Evolutionary conservation across 495 filamentous ascomycete genomes (phyloP), one percentile per base, ranked within the genome.

Genomic region (Coniosporium apollinis): DNA sequence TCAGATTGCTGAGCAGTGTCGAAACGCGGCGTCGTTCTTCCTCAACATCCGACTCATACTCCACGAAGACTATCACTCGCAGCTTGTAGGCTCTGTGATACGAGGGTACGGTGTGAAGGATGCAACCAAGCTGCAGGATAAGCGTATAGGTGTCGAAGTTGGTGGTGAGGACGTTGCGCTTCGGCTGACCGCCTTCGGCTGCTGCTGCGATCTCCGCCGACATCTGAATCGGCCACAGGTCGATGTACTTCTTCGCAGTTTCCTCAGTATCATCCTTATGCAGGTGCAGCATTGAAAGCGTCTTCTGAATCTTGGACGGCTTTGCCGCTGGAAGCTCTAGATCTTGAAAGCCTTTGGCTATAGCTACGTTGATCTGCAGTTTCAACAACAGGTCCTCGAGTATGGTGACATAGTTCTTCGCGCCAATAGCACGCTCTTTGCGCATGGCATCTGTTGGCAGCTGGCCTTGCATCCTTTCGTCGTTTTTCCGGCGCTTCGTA

Each of bases 71-170:
- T 1, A 72, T 61, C 3, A 91, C 80, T 25, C 83, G 75, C 14
- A 87, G 56, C 39, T 63, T 67, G 48, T 80, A 87, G 2, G 64
- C 64, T 45, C 72, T 79, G 47, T 82, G 85, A 82, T 82, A 91
- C 1, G 74, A 70, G 5, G 78, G 79, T 2, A 89, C 82, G 4
- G 79, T 89, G 41, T 78, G 72, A 2, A 92, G 58, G 35, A 92
- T 92, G 29, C 76, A 85, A 1, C 83, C 83, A 17, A 91, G 61
- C 47, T 92, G 83, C 10, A 92, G 62, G 41, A 91, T 91, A 20
- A 91, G 57, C 1, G 82, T 91, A 51, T 91, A 91, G 6, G 82
- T 92, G 48, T 92, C 83, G 53, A 92, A 92, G 44, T 92, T 92
- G 1, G 83, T 89, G 2, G 83, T 92, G 30, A 82, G 49, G 13